Percentiles rank a stretch among this genome's conserved stretches.
Conservation (phyloP, 2,329 filamentous ascomycete species). For the Colletotrichum phormii region DNA sequence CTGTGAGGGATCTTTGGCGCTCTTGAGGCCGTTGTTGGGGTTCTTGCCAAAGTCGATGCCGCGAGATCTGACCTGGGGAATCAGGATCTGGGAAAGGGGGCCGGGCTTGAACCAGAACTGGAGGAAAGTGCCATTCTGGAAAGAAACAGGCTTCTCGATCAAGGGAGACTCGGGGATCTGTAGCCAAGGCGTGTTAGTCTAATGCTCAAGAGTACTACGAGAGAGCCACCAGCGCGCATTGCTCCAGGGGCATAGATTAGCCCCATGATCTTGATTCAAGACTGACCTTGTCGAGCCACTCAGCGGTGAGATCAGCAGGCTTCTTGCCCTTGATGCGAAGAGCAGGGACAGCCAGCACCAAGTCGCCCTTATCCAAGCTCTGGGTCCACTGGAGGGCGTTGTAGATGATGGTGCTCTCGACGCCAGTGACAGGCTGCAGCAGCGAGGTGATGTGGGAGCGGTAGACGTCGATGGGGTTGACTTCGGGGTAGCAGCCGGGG, state of each 20-base stretch:
- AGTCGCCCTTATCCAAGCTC: slow-evolving; percentile 84
- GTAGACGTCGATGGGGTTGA: slow-evolving; percentile 85
- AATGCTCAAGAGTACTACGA: background rate
- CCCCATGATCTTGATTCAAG: background rate
- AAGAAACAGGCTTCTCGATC: slow-evolving; percentile 75
- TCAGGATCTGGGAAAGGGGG: slow-evolving; percentile 72
- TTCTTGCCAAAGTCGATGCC: slow-evolving; percentile 74
- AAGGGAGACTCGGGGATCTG: slow-evolving; percentile 81
- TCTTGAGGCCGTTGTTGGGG: slow-evolving; percentile 67
- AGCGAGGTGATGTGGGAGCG: slow-evolving; percentile 79
- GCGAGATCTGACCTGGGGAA: slow-evolving; percentile 76
- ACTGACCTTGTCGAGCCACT: slow-evolving; percentile 71
- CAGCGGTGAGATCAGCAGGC: slow-evolving; percentile 69
- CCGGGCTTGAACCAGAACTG: slow-evolving; percentile 84
- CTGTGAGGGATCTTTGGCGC: slow-evolving; percentile 69
- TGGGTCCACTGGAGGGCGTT: slow-evolving; percentile 82
- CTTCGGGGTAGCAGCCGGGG: slow-evolving; percentile 71
- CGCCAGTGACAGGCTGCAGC: slow-evolving; percentile 75
- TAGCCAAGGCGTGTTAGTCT: background rate
- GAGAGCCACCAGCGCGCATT: background rate
- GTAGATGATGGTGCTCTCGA: slow-evolving; percentile 78
- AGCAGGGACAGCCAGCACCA: slow-evolving; percentile 83
- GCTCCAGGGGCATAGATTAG: background rate
- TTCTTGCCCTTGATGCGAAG: slow-evolving; percentile 80
- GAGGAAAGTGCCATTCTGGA: slow-evolving; percentile 71